A percentile compares a stretch with the other conserved stretches of the same genome.
These are phyloP conservation scores for Hypsizygus ulmarius DNA, from an alignment of 1,284 basidiomycete genomes.

Conservation along the genomic window DNA sequence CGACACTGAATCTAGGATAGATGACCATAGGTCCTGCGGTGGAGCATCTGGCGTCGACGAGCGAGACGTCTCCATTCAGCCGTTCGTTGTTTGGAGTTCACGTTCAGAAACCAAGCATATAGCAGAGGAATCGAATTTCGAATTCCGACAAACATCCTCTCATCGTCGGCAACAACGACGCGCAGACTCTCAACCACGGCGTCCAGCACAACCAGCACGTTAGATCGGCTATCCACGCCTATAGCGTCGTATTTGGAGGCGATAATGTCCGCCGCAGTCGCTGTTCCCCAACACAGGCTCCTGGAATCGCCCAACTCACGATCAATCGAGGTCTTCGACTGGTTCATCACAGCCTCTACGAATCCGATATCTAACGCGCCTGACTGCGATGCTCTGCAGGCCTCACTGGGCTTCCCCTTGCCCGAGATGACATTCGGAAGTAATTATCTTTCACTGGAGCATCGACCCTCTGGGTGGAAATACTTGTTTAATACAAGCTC, in stretches of 20 bases:
- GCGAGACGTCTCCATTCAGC: conserved; percentile 45
- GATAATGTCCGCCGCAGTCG: conserved; percentile 39
- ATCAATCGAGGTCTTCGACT: conserved; percentile 61
- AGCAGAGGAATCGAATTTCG: conserved; percentile 19
- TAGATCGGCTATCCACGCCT: background rate
- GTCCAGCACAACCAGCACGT: background rate
- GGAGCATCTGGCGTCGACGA: conserved; percentile 65
- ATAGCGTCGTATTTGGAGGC: conserved; percentile 16
- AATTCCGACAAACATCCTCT: conserved; percentile 22
- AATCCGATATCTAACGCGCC: conserved; percentile 76
- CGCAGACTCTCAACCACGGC: conserved; percentile 1
- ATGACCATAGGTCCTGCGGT: conserved; percentile 85
- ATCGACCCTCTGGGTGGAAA: conserved; percentile 59
- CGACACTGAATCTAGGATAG: conserved; percentile 87
- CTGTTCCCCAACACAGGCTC: conserved; percentile 60
- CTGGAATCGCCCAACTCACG: conserved; percentile 64
- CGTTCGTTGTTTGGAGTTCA: conserved; percentile 9
- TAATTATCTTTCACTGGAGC: conserved; percentile 72
- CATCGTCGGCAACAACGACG: conserved; percentile 13
- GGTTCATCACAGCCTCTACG: conserved; percentile 64
- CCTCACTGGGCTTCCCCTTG: conserved; percentile 69
- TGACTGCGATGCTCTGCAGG: conserved; percentile 69
- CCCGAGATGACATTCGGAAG: conserved; percentile 98
- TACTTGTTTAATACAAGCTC: conserved; percentile 70
- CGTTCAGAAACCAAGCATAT: background rate